Evolutionary conservation across 2,329 filamentous ascomycete genomes (phyloP).

Genomic region (Diaporthe destruens): DNA sequence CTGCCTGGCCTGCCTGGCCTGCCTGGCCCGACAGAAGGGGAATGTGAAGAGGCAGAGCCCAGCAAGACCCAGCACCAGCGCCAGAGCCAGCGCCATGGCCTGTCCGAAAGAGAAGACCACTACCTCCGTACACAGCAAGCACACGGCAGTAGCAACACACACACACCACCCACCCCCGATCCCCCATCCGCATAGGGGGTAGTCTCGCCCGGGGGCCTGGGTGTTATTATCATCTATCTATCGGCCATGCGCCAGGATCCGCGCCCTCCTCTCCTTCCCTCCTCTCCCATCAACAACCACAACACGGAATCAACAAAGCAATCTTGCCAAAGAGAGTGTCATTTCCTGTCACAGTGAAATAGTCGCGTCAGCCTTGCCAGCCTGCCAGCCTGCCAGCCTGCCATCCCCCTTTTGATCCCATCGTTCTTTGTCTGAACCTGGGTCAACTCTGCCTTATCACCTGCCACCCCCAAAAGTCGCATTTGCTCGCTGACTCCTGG

Average conservation of each 20-base stretch:
- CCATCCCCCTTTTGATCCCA: conserved; percentile 51
- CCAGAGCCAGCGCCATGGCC: conserved; percentile 27
- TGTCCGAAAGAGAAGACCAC: conserved; percentile 21
- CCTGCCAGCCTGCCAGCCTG: conserved; percentile 48
- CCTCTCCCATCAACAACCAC: conserved; percentile 63
- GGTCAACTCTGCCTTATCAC: conserved; percentile 42
- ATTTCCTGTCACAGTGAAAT: conserved; percentile 72
- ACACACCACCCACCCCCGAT: background rate
- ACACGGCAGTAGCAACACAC: conserved; percentile 8
- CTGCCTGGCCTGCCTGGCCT: conserved; percentile 3
- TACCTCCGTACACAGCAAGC: conserved; percentile 5
- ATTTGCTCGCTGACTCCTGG: conserved; percentile 52
- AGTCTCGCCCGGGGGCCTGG: conserved; percentile 14
- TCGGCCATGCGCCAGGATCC: conserved; percentile 42
- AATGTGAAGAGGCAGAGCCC: conserved; percentile 2
- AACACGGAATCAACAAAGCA: conserved; percentile 56
- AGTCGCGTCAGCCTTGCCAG: conserved; percentile 67
- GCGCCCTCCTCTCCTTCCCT: conserved; percentile 52
- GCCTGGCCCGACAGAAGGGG: conserved; percentile 7
- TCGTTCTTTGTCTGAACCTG: conserved; percentile 49
- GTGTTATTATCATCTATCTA: conserved; percentile 37
- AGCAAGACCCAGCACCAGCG: conserved; percentile 10
- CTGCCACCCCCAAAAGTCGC: conserved; percentile 44
- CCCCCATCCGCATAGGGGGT: conserved; percentile 15
- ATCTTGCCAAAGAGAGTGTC: conserved; percentile 64